phyloP scores from a whole-genome alignment of 2,329 filamentous ascomycete genomes.

The Coniochaeta pulveracea region DNA sequence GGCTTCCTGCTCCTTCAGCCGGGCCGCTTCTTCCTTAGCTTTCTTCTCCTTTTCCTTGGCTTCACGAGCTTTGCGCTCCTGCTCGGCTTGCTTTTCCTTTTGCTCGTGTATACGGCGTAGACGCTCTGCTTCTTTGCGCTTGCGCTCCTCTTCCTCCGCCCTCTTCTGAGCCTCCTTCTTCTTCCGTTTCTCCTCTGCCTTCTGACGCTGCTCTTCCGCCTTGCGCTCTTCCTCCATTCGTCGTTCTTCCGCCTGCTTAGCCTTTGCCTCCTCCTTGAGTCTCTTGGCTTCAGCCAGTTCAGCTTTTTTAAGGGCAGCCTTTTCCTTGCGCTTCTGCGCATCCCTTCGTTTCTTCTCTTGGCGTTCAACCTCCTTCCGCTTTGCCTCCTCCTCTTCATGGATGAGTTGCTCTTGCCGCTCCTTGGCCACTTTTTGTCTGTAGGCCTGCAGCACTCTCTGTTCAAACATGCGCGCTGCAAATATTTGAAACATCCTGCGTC shows the following conservation, averaged over 20 bases:
- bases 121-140: conserved; percentile 77
- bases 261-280: conserved; percentile 77
- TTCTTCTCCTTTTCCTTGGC: conserved; percentile 74
- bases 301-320: conserved; percentile 79
- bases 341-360: conserved; percentile 91
- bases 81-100: conserved; percentile 73
- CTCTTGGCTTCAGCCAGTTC: conserved; percentile 85
- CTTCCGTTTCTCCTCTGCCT: conserved; percentile 80
- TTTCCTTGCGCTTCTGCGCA: conserved; percentile 91
- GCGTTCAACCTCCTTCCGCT: conserved; percentile 60
- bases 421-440: conserved; percentile 89
- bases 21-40: conserved; percentile 64
- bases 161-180: conserved; percentile 87
- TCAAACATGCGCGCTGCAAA: conserved; percentile 99
- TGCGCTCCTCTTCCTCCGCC: conserved; percentile 78
- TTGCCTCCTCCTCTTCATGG: conserved; percentile 83
- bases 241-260: conserved; percentile 70
- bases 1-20: conserved; percentile 66
- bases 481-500: conserved; percentile 97
- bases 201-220: conserved; percentile 67
- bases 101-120: conserved; percentile 71
- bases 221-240: conserved; percentile 68
- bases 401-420: conserved; percentile 86
- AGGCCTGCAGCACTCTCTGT: conserved; percentile 91
- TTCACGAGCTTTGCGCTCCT: conserved; percentile 73